Evolutionary conservation across 345 rosid genomes (phyloP).

Genomic region (Cochlearia excelsa): DNA sequence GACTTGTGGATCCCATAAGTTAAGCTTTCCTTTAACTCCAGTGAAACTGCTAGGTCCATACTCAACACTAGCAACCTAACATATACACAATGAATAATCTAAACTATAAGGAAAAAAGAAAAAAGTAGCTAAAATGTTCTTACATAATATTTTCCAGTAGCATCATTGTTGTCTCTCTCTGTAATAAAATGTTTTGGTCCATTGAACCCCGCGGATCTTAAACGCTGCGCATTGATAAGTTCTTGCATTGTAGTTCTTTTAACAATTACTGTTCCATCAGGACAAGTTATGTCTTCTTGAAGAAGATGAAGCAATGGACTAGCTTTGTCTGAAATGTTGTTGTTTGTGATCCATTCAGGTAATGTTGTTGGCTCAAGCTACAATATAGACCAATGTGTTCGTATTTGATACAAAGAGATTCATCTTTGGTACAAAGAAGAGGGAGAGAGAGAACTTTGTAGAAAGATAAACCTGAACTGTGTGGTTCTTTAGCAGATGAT

Average conservation of each 20-base stretch:
- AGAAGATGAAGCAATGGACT: slow-evolving; percentile 8
- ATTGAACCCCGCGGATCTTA: slow-evolving; percentile 22
- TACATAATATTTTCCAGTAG: slow-evolving; percentile 30
- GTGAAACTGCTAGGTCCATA: not conserved
- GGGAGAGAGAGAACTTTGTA: not conserved
- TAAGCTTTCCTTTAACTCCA: slow-evolving; percentile 28
- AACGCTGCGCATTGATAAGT: slow-evolving; percentile 2
- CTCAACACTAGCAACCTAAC: slow-evolving; percentile 24
- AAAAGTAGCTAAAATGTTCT: slow-evolving; percentile 2
- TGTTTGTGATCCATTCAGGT: slow-evolving; percentile 24
- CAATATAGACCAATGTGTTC: not conserved
- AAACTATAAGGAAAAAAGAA: slow-evolving; percentile 9
- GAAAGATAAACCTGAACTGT: slow-evolving; percentile 30
- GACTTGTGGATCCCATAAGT: slow-evolving; percentile 28
- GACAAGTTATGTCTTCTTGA: slow-evolving; percentile 20
- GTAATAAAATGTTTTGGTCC: not conserved
- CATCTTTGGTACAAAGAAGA: not conserved
- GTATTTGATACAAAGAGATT: too few relatives aligned
- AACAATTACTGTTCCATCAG: slow-evolving; percentile 28
- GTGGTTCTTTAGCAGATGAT: slow-evolving; percentile 29
- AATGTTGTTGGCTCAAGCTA: slow-evolving; percentile 20
- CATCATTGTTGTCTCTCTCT: slow-evolving; percentile 1
- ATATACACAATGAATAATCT: slow-evolving; percentile 4
- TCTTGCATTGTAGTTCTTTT: slow-evolving; percentile 30
- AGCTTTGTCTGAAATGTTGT: slow-evolving; percentile 11